Evolutionary conservation across 345 rosid species (phyloP).

Genomic region (Anacardium occidentale): DNA sequence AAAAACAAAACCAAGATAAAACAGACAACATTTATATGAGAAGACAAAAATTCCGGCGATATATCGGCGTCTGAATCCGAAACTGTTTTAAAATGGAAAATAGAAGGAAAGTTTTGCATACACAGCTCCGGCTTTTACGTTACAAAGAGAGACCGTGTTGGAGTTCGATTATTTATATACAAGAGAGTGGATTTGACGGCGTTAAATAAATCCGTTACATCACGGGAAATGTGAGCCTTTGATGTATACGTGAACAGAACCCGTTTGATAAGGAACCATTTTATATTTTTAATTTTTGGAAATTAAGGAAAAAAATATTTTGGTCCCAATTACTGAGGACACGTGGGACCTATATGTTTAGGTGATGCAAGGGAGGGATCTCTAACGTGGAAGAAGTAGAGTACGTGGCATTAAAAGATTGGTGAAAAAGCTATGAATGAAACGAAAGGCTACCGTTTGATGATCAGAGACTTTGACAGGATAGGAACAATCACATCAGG

Average conservation of each 20-base stretch:
- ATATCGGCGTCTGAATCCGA: constrained; percentile 23
- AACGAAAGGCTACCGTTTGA: constrained; percentile 22
- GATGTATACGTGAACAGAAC: background rate
- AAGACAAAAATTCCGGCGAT: constrained; percentile 24
- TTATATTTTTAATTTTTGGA: background rate
- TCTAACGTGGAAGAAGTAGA: constrained; percentile 46
- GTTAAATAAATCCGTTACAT: constrained; percentile 40
- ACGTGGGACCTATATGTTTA: constrained; percentile 59
- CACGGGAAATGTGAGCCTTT: constrained; percentile 35
- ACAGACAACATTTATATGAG: too few species aligned
- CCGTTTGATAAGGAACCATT: constrained; percentile 15
- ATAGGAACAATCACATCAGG: constrained; percentile 45
- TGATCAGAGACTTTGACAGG: constrained; percentile 10
- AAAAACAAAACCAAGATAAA: background rate
- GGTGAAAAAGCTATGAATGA: background rate
- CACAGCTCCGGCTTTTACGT: constrained; percentile 38
- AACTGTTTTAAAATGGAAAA: background rate
- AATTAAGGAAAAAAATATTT: background rate
- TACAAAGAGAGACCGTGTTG: constrained; percentile 1
- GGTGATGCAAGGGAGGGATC: constrained; percentile 31
- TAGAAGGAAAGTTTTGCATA: constrained; percentile 10
- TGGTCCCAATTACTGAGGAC: constrained; percentile 50
- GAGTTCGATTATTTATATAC: constrained; percentile 36
- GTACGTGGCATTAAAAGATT: constrained; percentile 37
- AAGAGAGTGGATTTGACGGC: constrained; percentile 34